Conservation (phyloP, 495 filamentous ascomycete genomes). For the Neurospora tetraspora region DNA sequence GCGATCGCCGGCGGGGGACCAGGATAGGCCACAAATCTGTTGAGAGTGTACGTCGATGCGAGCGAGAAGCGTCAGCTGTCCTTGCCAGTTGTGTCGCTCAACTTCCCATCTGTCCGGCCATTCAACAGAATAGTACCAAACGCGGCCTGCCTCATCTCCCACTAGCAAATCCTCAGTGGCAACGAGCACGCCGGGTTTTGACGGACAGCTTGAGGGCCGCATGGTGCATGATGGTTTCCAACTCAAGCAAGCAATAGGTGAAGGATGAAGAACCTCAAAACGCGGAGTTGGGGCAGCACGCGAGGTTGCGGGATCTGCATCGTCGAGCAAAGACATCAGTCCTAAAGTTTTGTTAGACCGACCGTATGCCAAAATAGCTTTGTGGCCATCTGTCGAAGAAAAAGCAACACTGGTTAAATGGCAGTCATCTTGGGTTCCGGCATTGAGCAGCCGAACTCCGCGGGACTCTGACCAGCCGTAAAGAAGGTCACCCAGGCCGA, state of each 20-base stretch:
- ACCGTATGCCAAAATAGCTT: slow-evolving; percentile 77
- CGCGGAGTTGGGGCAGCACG: slow-evolving; percentile 35
- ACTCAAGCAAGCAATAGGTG: slow-evolving; percentile 64
- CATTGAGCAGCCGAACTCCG: slow-evolving; percentile 39
- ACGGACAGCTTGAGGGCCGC: slow-evolving; percentile 27
- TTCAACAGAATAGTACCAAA: slow-evolving; percentile 86
- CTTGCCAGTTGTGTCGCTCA: slow-evolving; percentile 55
- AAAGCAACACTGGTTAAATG: slow-evolving; percentile 77
- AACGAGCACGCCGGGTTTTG: slow-evolving; percentile 27
- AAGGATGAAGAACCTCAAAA: slow-evolving; percentile 61
- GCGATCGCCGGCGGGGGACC: slow-evolving; percentile 64
- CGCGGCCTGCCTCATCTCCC: slow-evolving; percentile 74
- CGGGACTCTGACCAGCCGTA: slow-evolving; percentile 80
- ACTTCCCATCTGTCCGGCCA: slow-evolving; percentile 59
- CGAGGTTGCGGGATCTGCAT: slow-evolving; percentile 2
- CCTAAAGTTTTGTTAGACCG: slow-evolving; percentile 55
- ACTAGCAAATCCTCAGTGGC: slow-evolving; percentile 74
- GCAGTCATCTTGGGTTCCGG: slow-evolving; percentile 24
- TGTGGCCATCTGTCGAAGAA: slow-evolving; percentile 66
- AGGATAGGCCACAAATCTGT: slow-evolving; percentile 86
- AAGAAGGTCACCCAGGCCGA: slow-evolving; percentile 68
- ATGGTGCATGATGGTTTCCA: slow-evolving; percentile 47
- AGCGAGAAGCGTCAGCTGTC: slow-evolving; percentile 65
- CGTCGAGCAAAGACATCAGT: slow-evolving; percentile 42
- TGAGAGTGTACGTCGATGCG: slow-evolving; percentile 73